Evolutionary conservation across 129 eudicot genomes (phyloP).

Genomic region (Scalesia atractyloides): DNA sequence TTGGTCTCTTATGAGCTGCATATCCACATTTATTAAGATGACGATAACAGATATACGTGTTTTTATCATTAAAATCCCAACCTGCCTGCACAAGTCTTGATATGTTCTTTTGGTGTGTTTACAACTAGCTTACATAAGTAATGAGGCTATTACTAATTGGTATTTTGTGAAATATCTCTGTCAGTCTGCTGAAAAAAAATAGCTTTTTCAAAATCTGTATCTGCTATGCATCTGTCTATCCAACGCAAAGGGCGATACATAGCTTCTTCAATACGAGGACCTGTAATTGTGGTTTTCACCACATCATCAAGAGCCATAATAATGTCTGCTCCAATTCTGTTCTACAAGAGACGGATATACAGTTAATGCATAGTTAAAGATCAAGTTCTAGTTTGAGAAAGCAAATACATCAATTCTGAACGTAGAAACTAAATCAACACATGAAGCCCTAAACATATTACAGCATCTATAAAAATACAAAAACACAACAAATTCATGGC

Average conservation of each 20-base stretch:
- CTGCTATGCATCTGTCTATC: conserved; percentile 98
- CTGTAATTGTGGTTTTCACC: conserved; percentile 89
- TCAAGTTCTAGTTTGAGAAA: conserved; percentile 10
- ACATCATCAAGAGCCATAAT: conserved; percentile 99
- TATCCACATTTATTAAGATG: conserved; percentile 19
- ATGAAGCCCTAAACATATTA: not conserved
- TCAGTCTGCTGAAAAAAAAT: conserved; percentile 1
- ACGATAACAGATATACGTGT: not conserved
- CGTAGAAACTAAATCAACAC: not conserved
- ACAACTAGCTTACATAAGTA: conserved; percentile 8
- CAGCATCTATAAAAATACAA: not conserved
- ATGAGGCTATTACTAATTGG: conserved; percentile 9
- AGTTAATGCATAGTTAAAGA: conserved; percentile 24
- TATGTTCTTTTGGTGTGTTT: conserved; percentile 3
- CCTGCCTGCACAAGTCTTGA: not conserved
- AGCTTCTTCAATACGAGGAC: conserved; percentile 93
- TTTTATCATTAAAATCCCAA: no score
- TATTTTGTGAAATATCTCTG: not conserved
- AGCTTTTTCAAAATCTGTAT: conserved; percentile 31
- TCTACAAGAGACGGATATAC: conserved; percentile 51
- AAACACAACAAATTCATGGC: not conserved
- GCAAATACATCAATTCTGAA: not conserved
- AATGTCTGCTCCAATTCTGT: conserved; percentile 97
- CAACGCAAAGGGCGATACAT: conserved; percentile 94
- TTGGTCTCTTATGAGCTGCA: conserved; percentile 91